A percentile compares a stretch with the other conserved stretches of the same genome.
phyloP scores from a whole-genome alignment of 1,284 basidiomycete genomes.

The Leccinum variabile region DNA sequence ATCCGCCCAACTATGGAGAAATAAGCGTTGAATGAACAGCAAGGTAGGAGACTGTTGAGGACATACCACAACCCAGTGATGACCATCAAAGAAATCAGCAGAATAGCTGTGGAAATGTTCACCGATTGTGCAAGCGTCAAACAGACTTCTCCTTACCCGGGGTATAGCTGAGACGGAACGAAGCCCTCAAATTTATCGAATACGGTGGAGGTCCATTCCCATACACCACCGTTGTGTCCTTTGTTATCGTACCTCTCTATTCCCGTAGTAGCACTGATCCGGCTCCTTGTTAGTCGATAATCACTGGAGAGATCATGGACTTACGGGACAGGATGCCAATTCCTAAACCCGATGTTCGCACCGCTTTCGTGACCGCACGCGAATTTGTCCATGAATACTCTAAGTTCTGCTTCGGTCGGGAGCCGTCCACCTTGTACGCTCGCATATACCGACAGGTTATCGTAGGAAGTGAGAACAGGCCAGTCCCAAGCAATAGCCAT shows the following conservation, averaged over 20 bases:
- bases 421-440: constrained; percentile 85
- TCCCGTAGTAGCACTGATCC: constrained; percentile 60
- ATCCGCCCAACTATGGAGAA: constrained; percentile 74
- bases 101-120: constrained; percentile 58
- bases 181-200: constrained; percentile 79
- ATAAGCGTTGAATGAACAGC: constrained; percentile 3
- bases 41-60: not conserved
- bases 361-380: constrained; percentile 69
- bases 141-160: constrained; percentile 52
- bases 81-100: constrained; percentile 86
- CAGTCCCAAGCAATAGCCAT: constrained; percentile 79
- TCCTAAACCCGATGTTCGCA: constrained; percentile 83
- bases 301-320: constrained; percentile 31
- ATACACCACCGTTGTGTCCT: constrained; percentile 93
- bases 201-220: constrained; percentile 94
- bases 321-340: constrained; percentile 93
- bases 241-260: constrained; percentile 45
- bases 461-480: constrained; percentile 85
- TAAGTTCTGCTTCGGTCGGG: constrained; percentile 88
- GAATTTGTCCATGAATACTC: constrained; percentile 74
- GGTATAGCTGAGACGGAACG: constrained; percentile 74
- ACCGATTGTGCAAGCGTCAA: not conserved
- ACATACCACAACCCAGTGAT: constrained; percentile 81
- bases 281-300: constrained; percentile 9
- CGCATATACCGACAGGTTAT: constrained; percentile 80